Percentiles rank a stretch among this genome's conserved stretches.
phyloP scores from a whole-genome alignment of 495 filamentous ascomycete genomes.

The Aspergillus affinis region DNA sequence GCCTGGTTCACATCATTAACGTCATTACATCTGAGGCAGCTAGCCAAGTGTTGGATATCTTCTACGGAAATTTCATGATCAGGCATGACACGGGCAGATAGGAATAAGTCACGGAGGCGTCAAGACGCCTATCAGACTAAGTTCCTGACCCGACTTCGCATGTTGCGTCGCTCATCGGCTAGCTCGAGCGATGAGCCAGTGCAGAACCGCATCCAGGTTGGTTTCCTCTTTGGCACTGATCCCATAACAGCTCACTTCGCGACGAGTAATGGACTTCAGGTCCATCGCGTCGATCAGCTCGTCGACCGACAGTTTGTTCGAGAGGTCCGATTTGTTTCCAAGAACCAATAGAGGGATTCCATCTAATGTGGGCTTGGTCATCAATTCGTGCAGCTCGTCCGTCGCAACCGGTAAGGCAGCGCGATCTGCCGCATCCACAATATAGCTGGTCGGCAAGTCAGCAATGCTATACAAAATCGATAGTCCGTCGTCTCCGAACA shows the following conservation, averaged over 20 bases:
- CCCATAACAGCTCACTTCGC: slow-evolving; percentile 97
- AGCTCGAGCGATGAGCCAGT: slow-evolving; percentile 92
- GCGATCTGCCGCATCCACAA: slow-evolving; percentile 87
- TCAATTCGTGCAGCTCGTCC: slow-evolving; percentile 86
- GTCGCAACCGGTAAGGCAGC: slow-evolving; percentile 80
- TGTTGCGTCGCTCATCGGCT: slow-evolving; percentile 39
- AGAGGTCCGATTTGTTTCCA: slow-evolving; percentile 95
- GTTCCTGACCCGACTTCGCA: neutral
- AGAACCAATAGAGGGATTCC: slow-evolving; percentile 95
- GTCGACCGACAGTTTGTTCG: slow-evolving; percentile 83
- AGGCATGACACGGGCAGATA: neutral
- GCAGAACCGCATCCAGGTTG: slow-evolving; percentile 93
- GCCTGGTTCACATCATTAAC: slow-evolving; percentile 26
- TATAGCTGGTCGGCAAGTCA: slow-evolving; percentile 60
- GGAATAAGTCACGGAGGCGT: slow-evolving; percentile 7
- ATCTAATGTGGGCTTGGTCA: slow-evolving; percentile 80
- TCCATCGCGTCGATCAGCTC: slow-evolving; percentile 93
- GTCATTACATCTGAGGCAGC: slow-evolving; percentile 29
- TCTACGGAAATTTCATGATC: slow-evolving; percentile 6
- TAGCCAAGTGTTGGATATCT: slow-evolving; percentile 23
- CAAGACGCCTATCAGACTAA: neutral
- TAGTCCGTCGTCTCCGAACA: neutral
- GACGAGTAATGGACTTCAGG: slow-evolving; percentile 81
- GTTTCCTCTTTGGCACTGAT: slow-evolving; percentile 99
- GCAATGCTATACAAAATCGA: slow-evolving; percentile 5